A percentile compares a stretch with the other conserved stretches of the same genome.
These are phyloP conservation scores for Taphrina communis DNA, from an alignment of 1,139 yeast genomes.

Conservation along the genomic window DNA sequence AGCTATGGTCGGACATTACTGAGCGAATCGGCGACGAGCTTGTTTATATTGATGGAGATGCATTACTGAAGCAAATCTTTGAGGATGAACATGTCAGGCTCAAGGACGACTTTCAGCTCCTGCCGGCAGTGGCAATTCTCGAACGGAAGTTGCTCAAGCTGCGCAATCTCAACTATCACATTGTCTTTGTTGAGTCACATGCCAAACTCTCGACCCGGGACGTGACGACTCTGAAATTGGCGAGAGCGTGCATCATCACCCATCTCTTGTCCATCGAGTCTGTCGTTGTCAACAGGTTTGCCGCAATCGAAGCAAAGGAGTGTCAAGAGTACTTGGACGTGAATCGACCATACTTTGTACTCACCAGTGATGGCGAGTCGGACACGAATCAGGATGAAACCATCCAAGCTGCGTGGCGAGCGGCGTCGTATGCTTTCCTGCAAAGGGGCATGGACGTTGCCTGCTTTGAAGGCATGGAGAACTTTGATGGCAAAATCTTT, in stretches of 20 bases:
- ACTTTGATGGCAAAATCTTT: constrained; percentile 31
- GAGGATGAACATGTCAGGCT: constrained; percentile 32
- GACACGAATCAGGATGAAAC: constrained; percentile 2
- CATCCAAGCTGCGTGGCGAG: constrained; percentile 19
- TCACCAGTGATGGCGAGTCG: constrained; percentile 36
- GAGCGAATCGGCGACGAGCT: constrained; percentile 39
- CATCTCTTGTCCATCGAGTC: constrained; percentile 27
- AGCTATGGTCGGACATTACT: constrained; percentile 35
- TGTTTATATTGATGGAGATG: constrained; percentile 41
- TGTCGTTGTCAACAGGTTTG: constrained; percentile 25
- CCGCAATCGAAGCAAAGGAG: constrained; percentile 22
- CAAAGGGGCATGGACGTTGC: constrained; percentile 33
- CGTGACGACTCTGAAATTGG: constrained; percentile 8
- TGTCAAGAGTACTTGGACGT: constrained; percentile 38
- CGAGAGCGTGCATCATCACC: constrained; percentile 22
- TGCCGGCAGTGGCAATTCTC: constrained; percentile 34
- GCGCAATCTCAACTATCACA: constrained; percentile 34
- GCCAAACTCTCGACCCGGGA: constrained; percentile 29
- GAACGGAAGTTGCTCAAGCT: constrained; percentile 36
- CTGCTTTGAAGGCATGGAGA: constrained; percentile 30
- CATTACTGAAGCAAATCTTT: constrained; percentile 35
- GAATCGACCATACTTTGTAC: constrained; percentile 41
- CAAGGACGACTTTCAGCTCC: constrained; percentile 33
- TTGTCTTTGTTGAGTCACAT: constrained; percentile 37
- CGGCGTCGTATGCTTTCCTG: constrained; percentile 21